A percentile compares a stretch with the other conserved stretches of the same genome.
Evolutionary conservation across 1,284 basidiomycete genomes (phyloP).

Genomic region (Sparassis latifolia): DNA sequence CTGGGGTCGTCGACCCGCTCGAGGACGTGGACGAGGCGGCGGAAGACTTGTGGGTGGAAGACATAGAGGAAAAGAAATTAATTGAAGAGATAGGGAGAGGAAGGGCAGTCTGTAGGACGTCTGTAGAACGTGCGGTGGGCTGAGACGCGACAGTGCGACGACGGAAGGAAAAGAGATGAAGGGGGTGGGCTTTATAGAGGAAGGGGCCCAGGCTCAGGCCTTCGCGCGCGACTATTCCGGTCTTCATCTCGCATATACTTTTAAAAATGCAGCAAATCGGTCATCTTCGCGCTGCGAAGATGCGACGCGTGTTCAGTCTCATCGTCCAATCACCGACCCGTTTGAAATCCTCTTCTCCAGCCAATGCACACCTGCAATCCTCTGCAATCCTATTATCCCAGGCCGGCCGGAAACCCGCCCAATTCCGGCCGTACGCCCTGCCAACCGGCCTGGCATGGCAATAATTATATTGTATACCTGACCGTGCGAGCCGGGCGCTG

Average conservation of each 20-base stretch:
- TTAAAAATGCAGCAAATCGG: slow-evolving; percentile 12
- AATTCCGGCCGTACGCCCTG: too few species aligned
- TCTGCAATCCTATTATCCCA: too few species aligned
- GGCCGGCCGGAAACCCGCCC: too few species aligned
- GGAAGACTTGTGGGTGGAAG: slow-evolving; percentile 21
- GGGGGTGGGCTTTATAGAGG: slow-evolving; percentile 22
- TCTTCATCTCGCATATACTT: slow-evolving; percentile 13
- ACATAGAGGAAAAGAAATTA: slow-evolving; percentile 9
- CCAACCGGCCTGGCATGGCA: too few species aligned
- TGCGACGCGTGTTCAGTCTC: background rate
- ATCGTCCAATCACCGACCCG: too few species aligned
- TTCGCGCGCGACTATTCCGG: slow-evolving; percentile 16
- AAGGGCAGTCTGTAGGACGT: background rate
- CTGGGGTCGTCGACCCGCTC: slow-evolving; percentile 21
- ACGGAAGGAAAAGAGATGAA: slow-evolving; percentile 1
- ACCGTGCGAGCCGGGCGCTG: too few species aligned
- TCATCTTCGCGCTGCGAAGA: slow-evolving; percentile 6
- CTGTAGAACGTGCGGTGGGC: too few species aligned
- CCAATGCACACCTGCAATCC: too few species aligned
- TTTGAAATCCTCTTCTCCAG: too few species aligned
- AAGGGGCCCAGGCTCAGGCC: slow-evolving; percentile 13
- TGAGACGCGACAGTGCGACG: slow-evolving; percentile 7
- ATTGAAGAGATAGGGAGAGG: background rate
- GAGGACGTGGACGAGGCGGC: slow-evolving; percentile 21
- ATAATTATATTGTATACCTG: too few species aligned